Base-by-base conservation (phyloP, 148 eudicot species). In the Dianthus caryophyllus region DNA sequence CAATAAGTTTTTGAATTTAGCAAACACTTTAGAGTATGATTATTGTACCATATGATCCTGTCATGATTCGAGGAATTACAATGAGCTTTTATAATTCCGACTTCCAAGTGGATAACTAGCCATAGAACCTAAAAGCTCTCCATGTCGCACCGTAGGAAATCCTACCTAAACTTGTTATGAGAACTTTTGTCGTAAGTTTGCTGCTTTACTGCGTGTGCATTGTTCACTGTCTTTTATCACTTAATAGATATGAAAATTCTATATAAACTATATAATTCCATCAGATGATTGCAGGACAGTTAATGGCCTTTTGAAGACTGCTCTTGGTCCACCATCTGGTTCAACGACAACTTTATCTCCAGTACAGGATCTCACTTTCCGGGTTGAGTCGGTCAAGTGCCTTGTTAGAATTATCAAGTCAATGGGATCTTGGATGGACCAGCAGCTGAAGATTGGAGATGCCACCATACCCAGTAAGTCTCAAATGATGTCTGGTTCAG, bases 251-350 rank as follows among this genome's bases (percentile, higher is more conserved):
- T 73, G 68, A 68, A 71, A 82, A 67, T 68, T 81, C 66, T 80
- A 63, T 86, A 80, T 76, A 85, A 89, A 74, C 88, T 78, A 76
- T 76, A 84, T 94, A 90, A 90, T 94, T 83, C 85, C 79, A 72
- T 86, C 84, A 90, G 97, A 84, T 86, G 75, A 73, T 88, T 86
- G 93, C 99, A 94, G 99, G 96, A 90, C 95, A 81, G 89, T 94
- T 64, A 94, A 88, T 82, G 99, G 97, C 78, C 99, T 94, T 70
- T 80, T 84, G 72, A 90, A 88, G 82, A 94, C 99, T 80, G 97
- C 99, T 76, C 78, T 90, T 67, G 99, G 99, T 67, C 99, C 96
- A 39, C 96, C 97, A 58, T 77, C 88, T 79, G 99, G 99, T 74
- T 94, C 99, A 24, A 76, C 88, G 14, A 88, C 97, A 70, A 81